Percentiles rank a stretch among this genome's conserved stretches.
Evolutionary conservation across 2,329 filamentous ascomycete species (phyloP).

Genomic region (Decorospora gaudefroyi): DNA sequence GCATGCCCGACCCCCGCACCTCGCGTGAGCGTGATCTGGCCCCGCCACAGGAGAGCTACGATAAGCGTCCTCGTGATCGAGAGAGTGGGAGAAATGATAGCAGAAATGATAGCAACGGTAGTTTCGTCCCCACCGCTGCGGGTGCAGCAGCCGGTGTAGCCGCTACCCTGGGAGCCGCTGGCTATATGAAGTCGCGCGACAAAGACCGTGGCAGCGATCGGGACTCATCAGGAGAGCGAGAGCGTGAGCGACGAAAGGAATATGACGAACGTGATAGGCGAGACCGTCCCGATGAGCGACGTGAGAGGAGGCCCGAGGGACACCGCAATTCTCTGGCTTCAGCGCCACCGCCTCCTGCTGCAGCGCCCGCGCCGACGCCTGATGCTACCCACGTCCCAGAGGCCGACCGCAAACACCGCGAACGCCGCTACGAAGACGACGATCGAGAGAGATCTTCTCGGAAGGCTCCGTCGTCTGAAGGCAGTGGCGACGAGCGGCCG

Average conservation of each 20-base stretch:
- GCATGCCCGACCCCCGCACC: slow-evolving; percentile 37
- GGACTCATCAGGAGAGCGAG: slow-evolving; percentile 35
- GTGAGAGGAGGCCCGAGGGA: slow-evolving; percentile 28
- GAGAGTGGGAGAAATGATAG: slow-evolving; percentile 28
- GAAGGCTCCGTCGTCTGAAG: slow-evolving; percentile 40
- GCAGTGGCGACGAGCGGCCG: slow-evolving; percentile 42
- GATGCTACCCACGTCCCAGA: slow-evolving; percentile 25
- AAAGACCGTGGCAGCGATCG: slow-evolving; percentile 30
- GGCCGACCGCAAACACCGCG: slow-evolving; percentile 34
- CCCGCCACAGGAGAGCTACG: slow-evolving; percentile 30
- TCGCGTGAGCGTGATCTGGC: slow-evolving; percentile 30
- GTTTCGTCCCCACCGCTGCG: slow-evolving; percentile 32
- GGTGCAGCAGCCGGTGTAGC: slow-evolving; percentile 39
- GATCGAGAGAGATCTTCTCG: slow-evolving; percentile 33
- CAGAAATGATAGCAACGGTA: slow-evolving; percentile 12
- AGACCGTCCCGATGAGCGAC: slow-evolving; percentile 35
- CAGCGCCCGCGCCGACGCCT: slow-evolving; percentile 20
- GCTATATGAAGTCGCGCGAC: slow-evolving; percentile 39
- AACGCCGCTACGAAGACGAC: slow-evolving; percentile 44
- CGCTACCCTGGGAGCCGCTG: slow-evolving; percentile 38
- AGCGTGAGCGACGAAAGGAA: slow-evolving; percentile 47
- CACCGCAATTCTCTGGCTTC: slow-evolving; percentile 25
- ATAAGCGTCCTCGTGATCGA: slow-evolving; percentile 42
- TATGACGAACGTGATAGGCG: slow-evolving; percentile 39
- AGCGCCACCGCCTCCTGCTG: slow-evolving; percentile 21